Evolutionary conservation across 345 rosid genomes (phyloP).

Genomic region (Camelina sativa): DNA sequence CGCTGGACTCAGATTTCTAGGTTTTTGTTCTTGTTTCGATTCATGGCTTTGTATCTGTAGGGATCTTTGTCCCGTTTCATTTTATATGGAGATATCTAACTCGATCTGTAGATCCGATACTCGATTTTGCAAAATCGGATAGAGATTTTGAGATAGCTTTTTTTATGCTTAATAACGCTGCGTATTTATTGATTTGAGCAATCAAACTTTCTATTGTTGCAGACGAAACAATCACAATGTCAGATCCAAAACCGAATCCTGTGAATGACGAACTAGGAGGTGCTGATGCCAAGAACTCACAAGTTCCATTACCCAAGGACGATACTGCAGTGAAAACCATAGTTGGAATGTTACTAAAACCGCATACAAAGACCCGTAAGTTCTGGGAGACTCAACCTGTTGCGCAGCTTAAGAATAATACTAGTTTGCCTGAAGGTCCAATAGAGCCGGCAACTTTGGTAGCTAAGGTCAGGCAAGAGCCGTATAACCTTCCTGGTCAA

Average conservation of each 20-base stretch:
- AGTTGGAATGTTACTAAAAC: not conserved
- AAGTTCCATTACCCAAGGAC: not conserved
- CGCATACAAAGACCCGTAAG: conserved; percentile 15
- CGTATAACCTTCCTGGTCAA: conserved; percentile 57
- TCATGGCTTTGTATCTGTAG: not conserved
- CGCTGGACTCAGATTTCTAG: not conserved
- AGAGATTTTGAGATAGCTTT: not conserved
- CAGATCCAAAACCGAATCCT: not conserved
- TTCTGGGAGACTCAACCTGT: conserved; percentile 88
- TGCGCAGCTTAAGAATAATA: conserved; percentile 51
- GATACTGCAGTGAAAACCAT: not conserved
- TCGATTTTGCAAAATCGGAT: not conserved
- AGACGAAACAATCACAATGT: not conserved
- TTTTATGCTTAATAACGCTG: not conserved
- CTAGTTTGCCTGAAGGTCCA: conserved; percentile 67
- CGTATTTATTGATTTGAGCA: not conserved
- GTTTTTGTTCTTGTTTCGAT: not conserved
- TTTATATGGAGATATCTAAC: not conserved
- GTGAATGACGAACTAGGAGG: not conserved
- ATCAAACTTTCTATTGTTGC: not conserved
- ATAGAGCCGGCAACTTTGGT: conserved; percentile 58
- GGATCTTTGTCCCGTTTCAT: not conserved
- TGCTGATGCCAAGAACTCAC: not conserved
- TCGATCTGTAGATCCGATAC: not conserved
- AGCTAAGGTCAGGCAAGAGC: conserved; percentile 77